Evolutionary conservation across 2,329 filamentous ascomycete genomes (phyloP).

Genomic region (Clonostachys solani): DNA sequence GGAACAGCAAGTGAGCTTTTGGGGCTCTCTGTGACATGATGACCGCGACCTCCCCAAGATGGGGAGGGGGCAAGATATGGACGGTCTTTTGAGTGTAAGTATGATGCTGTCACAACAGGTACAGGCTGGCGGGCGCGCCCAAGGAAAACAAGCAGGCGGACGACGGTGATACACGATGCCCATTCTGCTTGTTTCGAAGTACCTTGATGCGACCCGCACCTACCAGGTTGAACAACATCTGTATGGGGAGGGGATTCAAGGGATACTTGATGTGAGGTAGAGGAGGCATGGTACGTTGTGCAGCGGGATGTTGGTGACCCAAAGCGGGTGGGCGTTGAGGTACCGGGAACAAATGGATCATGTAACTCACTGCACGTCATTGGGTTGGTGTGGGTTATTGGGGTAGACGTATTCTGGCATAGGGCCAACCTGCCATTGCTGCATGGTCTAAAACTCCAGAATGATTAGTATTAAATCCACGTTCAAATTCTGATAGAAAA

Average conservation of each 20-base stretch:
- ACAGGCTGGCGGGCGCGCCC: neutral
- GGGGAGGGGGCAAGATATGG: neutral
- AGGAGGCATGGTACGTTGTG: neutral
- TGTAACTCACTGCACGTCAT: conserved; percentile 56
- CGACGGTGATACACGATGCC: conserved; percentile 1
- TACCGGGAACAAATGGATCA: conserved; percentile 24
- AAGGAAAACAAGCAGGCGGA: neutral
- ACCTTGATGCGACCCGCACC: too few relatives aligned
- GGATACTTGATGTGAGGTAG: neutral
- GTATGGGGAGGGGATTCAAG: neutral
- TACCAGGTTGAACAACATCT: too few relatives aligned
- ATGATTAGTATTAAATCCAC: neutral
- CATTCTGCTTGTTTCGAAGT: neutral
- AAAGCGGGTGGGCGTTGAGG: conserved; percentile 7
- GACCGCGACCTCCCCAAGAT: neutral
- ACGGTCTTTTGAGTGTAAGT: neutral
- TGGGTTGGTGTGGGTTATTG: conserved; percentile 47
- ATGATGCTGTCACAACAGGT: neutral
- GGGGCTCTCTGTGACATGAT: too few relatives aligned
- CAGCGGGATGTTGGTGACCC: neutral
- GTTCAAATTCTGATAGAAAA: neutral
- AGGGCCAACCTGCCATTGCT: conserved; percentile 58
- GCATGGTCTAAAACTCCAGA: conserved; percentile 41
- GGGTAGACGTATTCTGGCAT: conserved; percentile 56
- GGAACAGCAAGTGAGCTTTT: neutral